These are phyloP conservation scores for Mollisia scopiformis DNA, from an alignment of 2,329 filamentous ascomycete species.

Conservation along the genomic window DNA sequence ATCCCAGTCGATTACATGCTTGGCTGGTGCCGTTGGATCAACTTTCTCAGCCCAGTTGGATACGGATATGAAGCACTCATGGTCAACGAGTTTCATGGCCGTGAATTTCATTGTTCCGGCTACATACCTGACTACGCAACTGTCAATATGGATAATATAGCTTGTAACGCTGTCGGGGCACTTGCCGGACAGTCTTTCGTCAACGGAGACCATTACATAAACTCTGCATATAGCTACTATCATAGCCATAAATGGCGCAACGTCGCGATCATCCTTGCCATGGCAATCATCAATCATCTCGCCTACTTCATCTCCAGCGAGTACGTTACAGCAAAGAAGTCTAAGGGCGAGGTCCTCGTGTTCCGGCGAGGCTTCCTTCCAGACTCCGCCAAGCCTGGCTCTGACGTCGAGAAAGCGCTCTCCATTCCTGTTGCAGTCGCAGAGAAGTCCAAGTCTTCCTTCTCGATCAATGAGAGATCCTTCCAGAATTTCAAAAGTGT, in stretches of 20 bases:
- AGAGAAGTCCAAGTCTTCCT: too few species aligned
- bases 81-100: slow-evolving; percentile 73
- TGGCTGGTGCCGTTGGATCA: slow-evolving; percentile 59
- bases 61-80: slow-evolving; percentile 73
- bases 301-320: slow-evolving; percentile 70
- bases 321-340: slow-evolving; percentile 66
- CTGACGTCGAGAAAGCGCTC: slow-evolving; percentile 43
- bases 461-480: too few species aligned
- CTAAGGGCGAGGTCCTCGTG: slow-evolving; percentile 77
- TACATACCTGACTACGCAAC: slow-evolving; percentile 19
- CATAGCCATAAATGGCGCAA: slow-evolving; percentile 63
- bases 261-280: slow-evolving; percentile 60
- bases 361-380: slow-evolving; percentile 68
- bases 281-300: slow-evolving; percentile 62
- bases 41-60: slow-evolving; percentile 72
- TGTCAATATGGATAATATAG: slow-evolving; percentile 48
- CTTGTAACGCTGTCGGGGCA: slow-evolving; percentile 60
- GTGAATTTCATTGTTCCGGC: slow-evolving; percentile 27
- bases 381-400: slow-evolving; percentile 27
- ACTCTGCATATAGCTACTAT: slow-evolving; percentile 58
- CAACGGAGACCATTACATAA: slow-evolving; percentile 62
- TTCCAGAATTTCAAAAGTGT: slow-evolving; percentile 51
- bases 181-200: slow-evolving; percentile 55
- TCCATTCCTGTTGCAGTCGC: slow-evolving; percentile 50
- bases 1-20: slow-evolving; percentile 58